Conservation (phyloP, 2,329 filamentous ascomycete genomes). For the Fusarium pininemorale region DNA sequence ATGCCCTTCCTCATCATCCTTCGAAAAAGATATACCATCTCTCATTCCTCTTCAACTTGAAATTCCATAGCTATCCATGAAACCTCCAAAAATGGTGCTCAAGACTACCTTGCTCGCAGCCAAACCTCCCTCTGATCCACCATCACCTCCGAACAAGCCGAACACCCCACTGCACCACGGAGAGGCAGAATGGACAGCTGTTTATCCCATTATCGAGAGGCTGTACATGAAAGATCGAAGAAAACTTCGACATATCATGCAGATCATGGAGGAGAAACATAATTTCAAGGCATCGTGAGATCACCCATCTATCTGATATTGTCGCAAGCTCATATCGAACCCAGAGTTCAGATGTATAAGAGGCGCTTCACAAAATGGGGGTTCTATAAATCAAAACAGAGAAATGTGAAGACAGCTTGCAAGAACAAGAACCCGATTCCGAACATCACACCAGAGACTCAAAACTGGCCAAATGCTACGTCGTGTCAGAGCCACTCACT, state of each 20-base stretch:
- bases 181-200: slow-evolving; percentile 10
- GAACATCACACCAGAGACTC: background rate
- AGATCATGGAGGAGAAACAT: slow-evolving; percentile 14
- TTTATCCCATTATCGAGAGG: slow-evolving; percentile 2
- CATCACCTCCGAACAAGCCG: background rate
- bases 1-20: background rate
- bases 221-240: slow-evolving; percentile 9
- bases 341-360: slow-evolving; percentile 19
- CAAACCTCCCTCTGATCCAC: background rate
- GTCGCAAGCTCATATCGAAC: background rate
- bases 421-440: fast-evolving
- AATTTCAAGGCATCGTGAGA: slow-evolving; percentile 24
- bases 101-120: background rate
- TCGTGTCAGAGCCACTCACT: background rate
- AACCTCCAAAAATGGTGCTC: background rate
- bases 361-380: slow-evolving; percentile 26
- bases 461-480: too few relatives aligned
- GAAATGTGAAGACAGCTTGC: background rate
- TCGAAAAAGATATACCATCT: fast-evolving
- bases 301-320: background rate
- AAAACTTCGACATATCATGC: slow-evolving; percentile 20
- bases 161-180: background rate
- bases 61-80: too few relatives aligned
- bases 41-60: fast-evolving
- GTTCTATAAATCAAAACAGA: slow-evolving; percentile 11